Conservation (phyloP, 495 filamentous ascomycete species). For the Hyaloscypha bicolor region DNA sequence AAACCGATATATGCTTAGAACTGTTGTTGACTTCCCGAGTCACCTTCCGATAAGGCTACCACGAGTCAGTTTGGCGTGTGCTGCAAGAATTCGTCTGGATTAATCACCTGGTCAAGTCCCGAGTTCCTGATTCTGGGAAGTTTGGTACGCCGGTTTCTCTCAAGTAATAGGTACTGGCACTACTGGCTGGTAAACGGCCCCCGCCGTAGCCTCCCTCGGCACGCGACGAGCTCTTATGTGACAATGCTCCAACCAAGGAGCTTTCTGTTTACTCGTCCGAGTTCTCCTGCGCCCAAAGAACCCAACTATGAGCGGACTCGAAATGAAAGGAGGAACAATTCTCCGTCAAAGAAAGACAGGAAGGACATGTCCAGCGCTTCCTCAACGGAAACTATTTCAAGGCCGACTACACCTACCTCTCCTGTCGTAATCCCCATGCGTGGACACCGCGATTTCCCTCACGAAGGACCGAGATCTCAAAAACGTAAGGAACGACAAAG, state of each 20-base stretch:
- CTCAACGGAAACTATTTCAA: conserved; percentile 7
- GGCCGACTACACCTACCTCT: conserved; percentile 27
- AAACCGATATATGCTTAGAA: conserved; percentile 34
- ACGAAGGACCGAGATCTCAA: conserved; percentile 19
- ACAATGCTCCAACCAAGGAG: conserved; percentile 25
- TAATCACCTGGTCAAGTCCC: conserved; percentile 1
- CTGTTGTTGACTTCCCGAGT: conserved; percentile 28
- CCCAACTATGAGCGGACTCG: conserved; percentile 5
- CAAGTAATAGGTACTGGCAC: conserved; percentile 17
- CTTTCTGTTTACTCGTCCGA: conserved; percentile 24
- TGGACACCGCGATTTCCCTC: conserved; percentile 12
- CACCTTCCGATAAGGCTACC: conserved; percentile 23
- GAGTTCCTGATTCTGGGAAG: background rate
- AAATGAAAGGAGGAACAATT: conserved; percentile 13
- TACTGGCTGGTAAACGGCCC: conserved; percentile 4
- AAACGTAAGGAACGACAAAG: conserved; percentile 18
- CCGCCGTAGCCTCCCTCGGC: conserved; percentile 13
- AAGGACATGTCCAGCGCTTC: conserved; percentile 6
- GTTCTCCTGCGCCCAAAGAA: conserved; percentile 15
- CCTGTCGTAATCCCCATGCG: conserved; percentile 34
- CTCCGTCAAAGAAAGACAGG: conserved; percentile 13
- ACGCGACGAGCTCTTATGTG: conserved; percentile 9
- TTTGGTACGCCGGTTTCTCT: conserved; percentile 14
- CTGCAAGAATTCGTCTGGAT: background rate
- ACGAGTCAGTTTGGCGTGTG: background rate